phyloP scores from a whole-genome alignment of 805 yeast genomes.

The Scheffersomyces ergatensis region DNA sequence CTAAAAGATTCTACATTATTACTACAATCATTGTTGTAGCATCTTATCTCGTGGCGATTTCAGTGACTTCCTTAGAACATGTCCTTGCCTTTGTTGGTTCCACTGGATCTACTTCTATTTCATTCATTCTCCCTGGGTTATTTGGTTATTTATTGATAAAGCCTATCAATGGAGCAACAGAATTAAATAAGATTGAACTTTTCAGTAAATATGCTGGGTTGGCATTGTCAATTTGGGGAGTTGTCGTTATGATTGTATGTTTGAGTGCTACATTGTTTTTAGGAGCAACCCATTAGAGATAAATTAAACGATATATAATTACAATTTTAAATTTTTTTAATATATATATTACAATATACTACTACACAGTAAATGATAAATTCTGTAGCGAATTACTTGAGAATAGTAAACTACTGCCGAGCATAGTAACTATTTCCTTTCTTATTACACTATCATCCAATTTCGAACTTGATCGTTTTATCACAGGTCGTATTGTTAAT shows the following conservation, averaged over 20 bases:
- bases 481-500: neutral
- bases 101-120: constrained; percentile 78
- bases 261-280: constrained; percentile 48
- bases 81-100: constrained; percentile 77
- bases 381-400: neutral
- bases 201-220: constrained; percentile 40
- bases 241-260: constrained; percentile 53
- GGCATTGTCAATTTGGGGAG: constrained; percentile 50
- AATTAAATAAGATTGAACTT: constrained; percentile 24
- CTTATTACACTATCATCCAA: neutral
- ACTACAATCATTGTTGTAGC: constrained; percentile 45
- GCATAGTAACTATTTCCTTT: neutral
- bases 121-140: constrained; percentile 75
- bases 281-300: constrained; percentile 32
- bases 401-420: neutral
- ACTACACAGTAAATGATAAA: neutral
- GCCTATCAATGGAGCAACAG: constrained; percentile 26
- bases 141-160: constrained; percentile 65
- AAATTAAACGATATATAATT: neutral
- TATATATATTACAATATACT: neutral
- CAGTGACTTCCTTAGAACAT: constrained; percentile 62
- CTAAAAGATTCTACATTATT: constrained; percentile 44
- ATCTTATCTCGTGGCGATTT: constrained; percentile 56
- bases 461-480: neutral
- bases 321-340: neutral